phyloP scores from a whole-genome alignment of 2,329 filamentous ascomycete species.

The Cryoendolithus antarcticus region DNA sequence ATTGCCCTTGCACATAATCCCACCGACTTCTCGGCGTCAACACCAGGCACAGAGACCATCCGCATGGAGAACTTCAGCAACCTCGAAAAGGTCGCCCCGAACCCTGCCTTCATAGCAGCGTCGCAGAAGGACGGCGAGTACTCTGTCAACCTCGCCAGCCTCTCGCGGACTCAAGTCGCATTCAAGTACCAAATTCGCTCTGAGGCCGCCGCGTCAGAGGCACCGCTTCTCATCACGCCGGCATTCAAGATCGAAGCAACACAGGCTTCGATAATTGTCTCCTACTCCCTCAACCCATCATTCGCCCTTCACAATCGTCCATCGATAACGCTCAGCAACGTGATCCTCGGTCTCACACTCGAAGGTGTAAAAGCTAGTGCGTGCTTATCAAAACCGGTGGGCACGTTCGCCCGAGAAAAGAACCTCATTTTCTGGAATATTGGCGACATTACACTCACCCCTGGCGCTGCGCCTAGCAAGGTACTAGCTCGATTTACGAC shows the following conservation, averaged over 20 bases:
- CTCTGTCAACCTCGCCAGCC: constrained; percentile 57
- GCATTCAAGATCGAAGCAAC: constrained; percentile 74
- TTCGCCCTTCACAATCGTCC: constrained; percentile 37
- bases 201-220: constrained; percentile 45
- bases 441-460: constrained; percentile 55
- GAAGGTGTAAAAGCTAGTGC: constrained; percentile 50
- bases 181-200: constrained; percentile 88
- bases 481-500: constrained; percentile 74
- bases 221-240: constrained; percentile 61
- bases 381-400: constrained; percentile 65
- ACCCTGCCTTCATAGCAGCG: constrained; percentile 77
- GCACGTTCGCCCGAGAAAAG: constrained; percentile 68
- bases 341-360: constrained; percentile 61
- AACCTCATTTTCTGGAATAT: constrained; percentile 70
- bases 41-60: constrained; percentile 47
- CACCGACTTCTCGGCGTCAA: constrained; percentile 33
- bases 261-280: constrained; percentile 71
- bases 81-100: constrained; percentile 88
- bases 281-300: constrained; percentile 73
- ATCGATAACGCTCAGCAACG: constrained; percentile 53
- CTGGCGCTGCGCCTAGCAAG: constrained; percentile 51
- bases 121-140: constrained; percentile 66
- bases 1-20: constrained; percentile 75
- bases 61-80: constrained; percentile 75
- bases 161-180: constrained; percentile 59